Evolutionary conservation across 352 stramenopile genomes (phyloP).

Genomic region (Phytophthora boehmeriae): DNA sequence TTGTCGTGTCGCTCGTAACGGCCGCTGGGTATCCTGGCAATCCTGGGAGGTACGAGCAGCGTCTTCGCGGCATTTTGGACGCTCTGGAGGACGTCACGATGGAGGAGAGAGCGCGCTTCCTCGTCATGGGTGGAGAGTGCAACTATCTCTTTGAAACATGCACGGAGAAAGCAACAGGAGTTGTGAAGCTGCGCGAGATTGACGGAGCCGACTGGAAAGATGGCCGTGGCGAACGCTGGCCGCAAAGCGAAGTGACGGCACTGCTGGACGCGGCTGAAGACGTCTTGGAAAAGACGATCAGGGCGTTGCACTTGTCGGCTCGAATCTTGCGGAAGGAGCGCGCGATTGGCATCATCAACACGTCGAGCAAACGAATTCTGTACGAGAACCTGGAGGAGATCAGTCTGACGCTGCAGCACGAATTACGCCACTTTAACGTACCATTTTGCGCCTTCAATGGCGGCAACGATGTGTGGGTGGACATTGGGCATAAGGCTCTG

Average conservation of each 20-base stretch:
- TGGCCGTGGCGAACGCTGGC: slow-evolving; percentile 88
- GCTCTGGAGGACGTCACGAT: slow-evolving; percentile 52
- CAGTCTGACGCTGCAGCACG: slow-evolving; percentile 91
- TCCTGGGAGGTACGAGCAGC: slow-evolving; percentile 71
- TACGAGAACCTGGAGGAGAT: slow-evolving; percentile 96
- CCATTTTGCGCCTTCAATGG: slow-evolving; percentile 98
- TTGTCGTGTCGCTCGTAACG: slow-evolving; percentile 86
- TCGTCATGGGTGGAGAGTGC: slow-evolving; percentile 97
- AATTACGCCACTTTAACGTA: slow-evolving; percentile 76
- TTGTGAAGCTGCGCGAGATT: slow-evolving; percentile 71
- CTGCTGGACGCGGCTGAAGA: slow-evolving; percentile 88
- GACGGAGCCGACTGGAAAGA: slow-evolving; percentile 76
- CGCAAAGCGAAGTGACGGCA: slow-evolving; percentile 69
- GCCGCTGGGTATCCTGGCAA: slow-evolving; percentile 80
- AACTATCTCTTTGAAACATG: slow-evolving; percentile 94
- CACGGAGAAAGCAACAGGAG: slow-evolving; percentile 43
- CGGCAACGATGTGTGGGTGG: slow-evolving; percentile 95
- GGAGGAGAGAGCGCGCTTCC: slow-evolving; percentile 71
- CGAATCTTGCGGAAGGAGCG: slow-evolving; percentile 93
- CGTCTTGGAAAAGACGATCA: slow-evolving; percentile 75
- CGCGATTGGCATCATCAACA: slow-evolving; percentile 93
- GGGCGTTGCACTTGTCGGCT: slow-evolving; percentile 84
- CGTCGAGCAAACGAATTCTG: slow-evolving; percentile 74
- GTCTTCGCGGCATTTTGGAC: slow-evolving; percentile 79
- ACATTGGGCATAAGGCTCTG: slow-evolving; percentile 97